These are phyloP conservation scores for Erodium moschatum DNA, from an alignment of 441 rosid species.

Conservation along the genomic window DNA sequence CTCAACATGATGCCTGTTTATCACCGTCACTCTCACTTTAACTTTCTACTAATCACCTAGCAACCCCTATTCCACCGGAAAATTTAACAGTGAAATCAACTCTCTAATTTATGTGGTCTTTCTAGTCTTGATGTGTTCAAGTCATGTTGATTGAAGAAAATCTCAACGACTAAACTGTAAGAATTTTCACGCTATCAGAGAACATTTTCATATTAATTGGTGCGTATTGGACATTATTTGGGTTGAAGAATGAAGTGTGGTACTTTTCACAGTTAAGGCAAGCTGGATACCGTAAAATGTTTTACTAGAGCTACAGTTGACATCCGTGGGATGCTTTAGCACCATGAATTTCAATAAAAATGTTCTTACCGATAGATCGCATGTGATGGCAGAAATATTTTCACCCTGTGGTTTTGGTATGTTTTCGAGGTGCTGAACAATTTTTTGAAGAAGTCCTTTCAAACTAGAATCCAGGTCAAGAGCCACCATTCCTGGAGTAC, in stretches of 20 bases:
- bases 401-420: conserved; percentile 91
- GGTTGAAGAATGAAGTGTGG: background rate
- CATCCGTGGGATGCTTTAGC: background rate
- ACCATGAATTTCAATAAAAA: background rate
- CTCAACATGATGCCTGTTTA: background rate
- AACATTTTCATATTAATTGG: background rate
- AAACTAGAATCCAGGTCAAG: conserved; percentile 85
- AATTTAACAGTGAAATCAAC: background rate
- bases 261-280: background rate
- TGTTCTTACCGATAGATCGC: conserved; percentile 83
- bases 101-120: background rate
- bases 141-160: background rate
- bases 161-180: background rate
- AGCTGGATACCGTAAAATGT: background rate
- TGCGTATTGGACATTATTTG: background rate
- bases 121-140: conserved; percentile 1
- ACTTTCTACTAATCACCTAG: background rate
- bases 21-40: background rate
- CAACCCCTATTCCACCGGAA: background rate
- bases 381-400: conserved; percentile 73
- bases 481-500: conserved; percentile 98
- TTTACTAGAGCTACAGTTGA: background rate
- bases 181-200: background rate
- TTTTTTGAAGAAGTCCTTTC: conserved; percentile 79
- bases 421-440: conserved; percentile 81